Percentiles rank a stretch among this genome's conserved stretches.
Conservation (phyloP, 352 stramenopile species). For the Phytophthora hybrid region DNA sequence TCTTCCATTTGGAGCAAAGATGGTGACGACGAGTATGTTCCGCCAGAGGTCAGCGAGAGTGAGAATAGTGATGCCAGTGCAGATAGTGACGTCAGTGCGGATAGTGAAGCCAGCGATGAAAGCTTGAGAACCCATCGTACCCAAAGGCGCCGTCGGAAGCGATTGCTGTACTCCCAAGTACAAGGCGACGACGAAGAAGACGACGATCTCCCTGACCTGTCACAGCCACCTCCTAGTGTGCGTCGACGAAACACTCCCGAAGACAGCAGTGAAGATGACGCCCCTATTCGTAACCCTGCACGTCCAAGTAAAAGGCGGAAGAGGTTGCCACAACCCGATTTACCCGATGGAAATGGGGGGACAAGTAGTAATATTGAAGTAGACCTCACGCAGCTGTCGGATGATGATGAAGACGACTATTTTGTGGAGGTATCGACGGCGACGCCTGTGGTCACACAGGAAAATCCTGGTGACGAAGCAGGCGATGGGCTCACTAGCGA, state of each 20-base stretch:
- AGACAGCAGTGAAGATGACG: conserved; percentile 14
- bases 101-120: conserved; percentile 20
- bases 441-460: not conserved
- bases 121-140: conserved; percentile 9
- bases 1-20: conserved; percentile 29
- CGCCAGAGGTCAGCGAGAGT: conserved; percentile 29
- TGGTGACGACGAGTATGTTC: conserved; percentile 39
- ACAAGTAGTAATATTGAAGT: conserved; percentile 21
- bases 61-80: conserved; percentile 13
- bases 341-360: conserved; percentile 12
- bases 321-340: conserved; percentile 19
- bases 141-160: conserved; percentile 46
- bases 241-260: conserved; percentile 8
- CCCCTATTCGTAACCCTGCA: not conserved
- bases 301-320: conserved; percentile 35
- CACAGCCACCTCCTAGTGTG: conserved; percentile 21
- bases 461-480: not conserved
- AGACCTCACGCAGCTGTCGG: conserved; percentile 36
- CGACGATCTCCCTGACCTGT: conserved; percentile 53
- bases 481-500: not conserved
- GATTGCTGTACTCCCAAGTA: conserved; percentile 60
- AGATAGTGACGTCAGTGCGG: conserved; percentile 21
- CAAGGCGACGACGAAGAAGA: conserved; percentile 54
- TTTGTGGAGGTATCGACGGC: not conserved
- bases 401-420: conserved; percentile 15